A percentile compares a stretch with the other conserved stretches of the same genome.
phyloP scores from a whole-genome alignment of 106 monocot species.

The Dendrobium nobile region DNA sequence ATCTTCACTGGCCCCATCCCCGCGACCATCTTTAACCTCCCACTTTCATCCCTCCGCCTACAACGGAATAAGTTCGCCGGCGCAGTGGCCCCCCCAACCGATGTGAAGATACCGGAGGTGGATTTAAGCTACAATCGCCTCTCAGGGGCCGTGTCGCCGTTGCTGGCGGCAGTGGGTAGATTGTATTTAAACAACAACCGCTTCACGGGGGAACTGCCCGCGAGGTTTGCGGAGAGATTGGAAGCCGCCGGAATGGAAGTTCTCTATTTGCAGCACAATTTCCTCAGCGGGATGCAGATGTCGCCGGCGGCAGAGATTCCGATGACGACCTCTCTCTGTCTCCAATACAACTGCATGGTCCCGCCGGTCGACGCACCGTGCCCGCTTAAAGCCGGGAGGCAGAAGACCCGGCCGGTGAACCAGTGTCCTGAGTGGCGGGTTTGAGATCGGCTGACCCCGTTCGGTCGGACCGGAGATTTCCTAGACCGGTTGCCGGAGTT shows the following conservation, averaged over 20 bases:
- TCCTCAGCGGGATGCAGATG: conserved; percentile 59
- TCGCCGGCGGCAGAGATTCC: conserved; percentile 54
- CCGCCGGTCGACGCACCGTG: conserved; percentile 60
- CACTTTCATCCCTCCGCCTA: conserved; percentile 33
- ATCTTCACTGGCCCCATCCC: conserved; percentile 46
- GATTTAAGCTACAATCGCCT: conserved; percentile 70
- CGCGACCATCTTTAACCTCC: conserved; percentile 31
- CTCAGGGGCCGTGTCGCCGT: conserved; percentile 39
- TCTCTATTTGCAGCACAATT: conserved; percentile 74
- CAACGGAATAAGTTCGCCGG: conserved; percentile 56
- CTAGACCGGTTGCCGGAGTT: too few relatives aligned
- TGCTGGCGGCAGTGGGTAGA: conserved; percentile 44
- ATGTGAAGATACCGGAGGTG: conserved; percentile 44
- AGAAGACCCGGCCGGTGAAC: conserved; percentile 42
- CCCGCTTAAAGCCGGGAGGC: conserved; percentile 54
- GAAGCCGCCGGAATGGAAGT: conserved; percentile 48
- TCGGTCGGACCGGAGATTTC: too few relatives aligned
- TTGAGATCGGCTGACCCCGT: conserved; percentile 4
- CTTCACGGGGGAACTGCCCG: conserved; percentile 60
- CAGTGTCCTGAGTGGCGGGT: conserved; percentile 73
- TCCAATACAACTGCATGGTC: conserved; percentile 78
- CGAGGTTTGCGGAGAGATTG: conserved; percentile 44
- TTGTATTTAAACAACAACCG: conserved; percentile 68
- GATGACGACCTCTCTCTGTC: conserved; percentile 39
- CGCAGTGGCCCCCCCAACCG: conserved; percentile 16